phyloP scores from a whole-genome alignment of 2,329 filamentous ascomycete species.

The Thielaviopsis ethacetica region DNA sequence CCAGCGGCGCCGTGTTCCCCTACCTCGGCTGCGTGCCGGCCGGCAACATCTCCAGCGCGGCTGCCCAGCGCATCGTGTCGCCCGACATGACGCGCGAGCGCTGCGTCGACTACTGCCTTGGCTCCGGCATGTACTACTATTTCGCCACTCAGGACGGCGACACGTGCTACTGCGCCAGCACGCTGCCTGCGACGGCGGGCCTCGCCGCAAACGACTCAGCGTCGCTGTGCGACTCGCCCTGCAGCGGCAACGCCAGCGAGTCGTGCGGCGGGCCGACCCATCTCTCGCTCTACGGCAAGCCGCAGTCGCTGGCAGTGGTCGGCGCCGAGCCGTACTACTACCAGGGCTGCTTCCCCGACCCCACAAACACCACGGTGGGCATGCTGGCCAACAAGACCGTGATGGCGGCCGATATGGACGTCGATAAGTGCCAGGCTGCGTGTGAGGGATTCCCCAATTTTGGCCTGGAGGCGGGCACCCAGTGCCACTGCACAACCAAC shows the following conservation, averaged over 20 bases:
- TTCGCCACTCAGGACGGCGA: not conserved
- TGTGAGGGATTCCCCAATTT: slow-evolving; percentile 6
- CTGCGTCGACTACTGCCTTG: slow-evolving; percentile 4
- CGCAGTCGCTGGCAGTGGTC: not conserved
- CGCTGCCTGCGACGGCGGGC: not conserved
- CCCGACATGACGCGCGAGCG: not conserved
- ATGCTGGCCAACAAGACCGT: not conserved
- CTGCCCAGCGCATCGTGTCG: not conserved
- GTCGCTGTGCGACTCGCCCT: not conserved
- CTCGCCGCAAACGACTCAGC: not conserved
- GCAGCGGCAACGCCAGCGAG: slow-evolving; percentile 1
- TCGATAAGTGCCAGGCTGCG: not conserved
- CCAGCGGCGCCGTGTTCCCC: not conserved
- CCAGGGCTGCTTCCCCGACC: slow-evolving; percentile 4
- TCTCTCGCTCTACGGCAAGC: slow-evolving; percentile 5
- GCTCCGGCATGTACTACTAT: slow-evolving; percentile 6
- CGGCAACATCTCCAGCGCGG: not conserved
- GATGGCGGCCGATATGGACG: not conserved
- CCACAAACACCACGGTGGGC: not conserved
- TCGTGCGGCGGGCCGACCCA: not conserved
- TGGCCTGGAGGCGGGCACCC: not conserved
- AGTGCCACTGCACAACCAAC: slow-evolving; percentile 1
- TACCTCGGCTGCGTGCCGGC: slow-evolving; percentile 4
- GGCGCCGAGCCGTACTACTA: slow-evolving; percentile 3
- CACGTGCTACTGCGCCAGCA: slow-evolving; percentile 6